Conservation (phyloP, 2,329 filamentous ascomycete genomes). For the Botrytis fragariae region DNA sequence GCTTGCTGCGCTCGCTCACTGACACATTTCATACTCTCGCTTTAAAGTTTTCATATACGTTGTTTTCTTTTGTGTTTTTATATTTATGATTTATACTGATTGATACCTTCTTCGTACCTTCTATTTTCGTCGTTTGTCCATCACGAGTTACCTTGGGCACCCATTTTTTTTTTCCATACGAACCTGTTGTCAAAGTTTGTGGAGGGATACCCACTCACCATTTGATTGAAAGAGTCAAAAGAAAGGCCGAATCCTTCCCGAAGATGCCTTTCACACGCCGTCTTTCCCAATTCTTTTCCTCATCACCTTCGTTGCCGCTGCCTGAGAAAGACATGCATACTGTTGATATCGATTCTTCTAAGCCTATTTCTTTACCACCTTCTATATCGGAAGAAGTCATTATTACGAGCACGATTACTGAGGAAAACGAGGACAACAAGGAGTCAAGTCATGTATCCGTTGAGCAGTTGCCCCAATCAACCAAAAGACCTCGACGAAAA, state of each 20-base stretch:
- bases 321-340: constrained; percentile 17
- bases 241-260: constrained; percentile 13
- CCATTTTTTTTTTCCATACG: constrained; percentile 12
- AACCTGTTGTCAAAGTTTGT: constrained; percentile 13
- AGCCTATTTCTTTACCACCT: constrained; percentile 1
- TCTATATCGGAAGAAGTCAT: constrained; percentile 13
- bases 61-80: constrained; percentile 13
- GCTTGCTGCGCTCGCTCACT: constrained; percentile 17
- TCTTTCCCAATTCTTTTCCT: constrained; percentile 18
- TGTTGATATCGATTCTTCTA: neutral
- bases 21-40: neutral
- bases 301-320: constrained; percentile 2
- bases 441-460: neutral
- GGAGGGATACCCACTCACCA: constrained; percentile 13
- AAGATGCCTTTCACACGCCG: constrained; percentile 20
- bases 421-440: neutral
- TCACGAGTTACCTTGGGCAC: constrained; percentile 11
- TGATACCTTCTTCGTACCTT: constrained; percentile 10
- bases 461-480: neutral
- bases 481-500: constrained; percentile 3
- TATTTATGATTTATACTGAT: constrained; percentile 13
- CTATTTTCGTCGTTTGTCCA: constrained; percentile 8
- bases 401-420: neutral
- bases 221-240: constrained; percentile 12
- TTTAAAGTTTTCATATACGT: neutral